These are phyloP conservation scores for Gracilaria vermiculophylla DNA, from an alignment of 23 red algal species.

Conservation along the genomic window DNA sequence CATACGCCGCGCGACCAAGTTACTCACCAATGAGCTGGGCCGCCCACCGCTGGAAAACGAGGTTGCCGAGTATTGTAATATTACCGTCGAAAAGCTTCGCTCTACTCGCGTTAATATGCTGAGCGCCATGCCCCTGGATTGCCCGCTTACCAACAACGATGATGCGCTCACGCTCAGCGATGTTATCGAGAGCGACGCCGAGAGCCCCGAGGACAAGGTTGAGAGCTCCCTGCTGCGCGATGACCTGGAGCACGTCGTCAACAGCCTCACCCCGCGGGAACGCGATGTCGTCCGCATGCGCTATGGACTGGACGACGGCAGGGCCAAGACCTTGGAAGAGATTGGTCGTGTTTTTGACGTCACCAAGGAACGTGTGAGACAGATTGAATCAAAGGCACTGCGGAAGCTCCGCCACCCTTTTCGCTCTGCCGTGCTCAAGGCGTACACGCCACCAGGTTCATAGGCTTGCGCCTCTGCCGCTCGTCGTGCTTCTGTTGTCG, in stretches of 20 bases:
- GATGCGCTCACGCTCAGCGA: conserved; percentile 65
- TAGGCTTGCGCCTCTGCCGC: background rate
- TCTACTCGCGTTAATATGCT: conserved; percentile 31
- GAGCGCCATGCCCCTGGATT: conserved; percentile 59
- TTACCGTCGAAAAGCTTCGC: conserved; percentile 48
- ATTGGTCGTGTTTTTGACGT: conserved; percentile 87
- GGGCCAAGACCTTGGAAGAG: conserved; percentile 88
- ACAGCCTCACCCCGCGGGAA: conserved; percentile 75
- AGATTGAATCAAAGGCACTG: conserved; percentile 87
- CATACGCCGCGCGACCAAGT: conserved; percentile 59
- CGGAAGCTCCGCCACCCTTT: conserved; percentile 90
- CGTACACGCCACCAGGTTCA: conserved; percentile 51
- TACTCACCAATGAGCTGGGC: conserved; percentile 73
- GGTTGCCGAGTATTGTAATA: conserved; percentile 53
- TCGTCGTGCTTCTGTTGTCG: background rate
- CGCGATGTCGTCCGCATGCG: conserved; percentile 86
- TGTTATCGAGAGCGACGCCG: conserved; percentile 61
- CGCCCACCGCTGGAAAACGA: conserved; percentile 73
- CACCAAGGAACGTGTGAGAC: conserved; percentile 82
- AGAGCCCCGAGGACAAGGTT: conserved; percentile 71
- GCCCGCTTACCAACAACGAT: conserved; percentile 30
- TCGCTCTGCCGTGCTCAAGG: conserved; percentile 63
- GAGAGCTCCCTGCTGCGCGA: conserved; percentile 78
- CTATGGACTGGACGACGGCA: conserved; percentile 90
- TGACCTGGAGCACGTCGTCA: conserved; percentile 85